Evolutionary conservation across 306 rosid genomes (phyloP), one percentile per base, ranked within the genome.

Genomic region (Rosa persica): DNA sequence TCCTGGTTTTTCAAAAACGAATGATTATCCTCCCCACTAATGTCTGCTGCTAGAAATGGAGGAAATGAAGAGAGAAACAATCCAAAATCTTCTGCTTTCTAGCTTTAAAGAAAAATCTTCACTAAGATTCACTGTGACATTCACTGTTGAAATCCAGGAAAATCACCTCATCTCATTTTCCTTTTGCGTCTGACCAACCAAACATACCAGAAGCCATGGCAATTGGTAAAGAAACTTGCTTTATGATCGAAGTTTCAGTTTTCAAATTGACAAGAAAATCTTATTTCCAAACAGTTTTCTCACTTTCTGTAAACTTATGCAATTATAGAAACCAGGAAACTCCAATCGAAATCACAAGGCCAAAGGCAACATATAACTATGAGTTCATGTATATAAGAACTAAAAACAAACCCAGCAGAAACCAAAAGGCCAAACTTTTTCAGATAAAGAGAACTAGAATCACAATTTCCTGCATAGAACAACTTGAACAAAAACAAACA

Each of bases 121-220:
- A 52, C 34, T 25, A 42, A 55, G 27, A 72, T 13, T 46, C 20
- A 40, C 58, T 23, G 9, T 1, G 40, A 19, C 34, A 73, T 36
- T 66, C 36, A 8, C 30, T 27, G 70, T 75, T 27, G 48, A 60
- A 42, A 73, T n/a, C 75, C 4, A 55, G 74, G 17, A 36, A 54
- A 49, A 34, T 12, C 22, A 12, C 77, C 51, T 75, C 70, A 49
- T 83, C 71, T 68, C 67, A 23, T 58, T 55, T 52, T 73, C 60
- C 79, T 44, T 57, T 66, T 34, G 40, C 40, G 76, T 25, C 52
- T 39, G 67, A 81, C 76, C 81, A 76, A 51, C 67, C 79, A 73
- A 76, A 80, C 79, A 76, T 8, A 16, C 47, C 70, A 70, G 40
- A 40, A 67, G 74, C 54, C 11, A 69, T 38, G 68, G 74, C 36